These are phyloP conservation scores for Russula vinacea DNA, from an alignment of 768 basidiomycete species.

Conservation along the genomic window DNA sequence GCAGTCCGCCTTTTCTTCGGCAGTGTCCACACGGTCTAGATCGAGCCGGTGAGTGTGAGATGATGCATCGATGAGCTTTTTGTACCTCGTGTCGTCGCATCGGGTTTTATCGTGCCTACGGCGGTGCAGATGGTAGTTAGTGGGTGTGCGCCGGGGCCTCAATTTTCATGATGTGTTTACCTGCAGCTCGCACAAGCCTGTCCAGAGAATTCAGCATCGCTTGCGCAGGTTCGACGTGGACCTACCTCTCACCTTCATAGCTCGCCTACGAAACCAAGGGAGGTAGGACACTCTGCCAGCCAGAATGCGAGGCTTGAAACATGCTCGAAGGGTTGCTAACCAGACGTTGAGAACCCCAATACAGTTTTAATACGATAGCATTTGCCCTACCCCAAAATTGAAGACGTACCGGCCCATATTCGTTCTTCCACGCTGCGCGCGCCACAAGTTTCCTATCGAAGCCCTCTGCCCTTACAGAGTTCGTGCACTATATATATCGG, in stretches of 20 bases:
- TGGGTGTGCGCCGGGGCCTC: conserved; percentile 3
- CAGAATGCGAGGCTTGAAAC: background rate
- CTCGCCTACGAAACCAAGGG: conserved; percentile 12
- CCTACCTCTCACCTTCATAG: conserved; percentile 17
- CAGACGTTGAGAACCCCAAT: background rate
- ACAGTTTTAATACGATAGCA: conserved; percentile 4
- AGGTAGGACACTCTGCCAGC: conserved; percentile 12
- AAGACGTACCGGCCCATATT: background rate
- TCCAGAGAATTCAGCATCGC: background rate
- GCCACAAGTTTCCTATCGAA: conserved; percentile 2
- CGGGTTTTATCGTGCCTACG: conserved; percentile 59
- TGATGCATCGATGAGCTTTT: conserved; percentile 22
- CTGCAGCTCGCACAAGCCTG: conserved; percentile 64
- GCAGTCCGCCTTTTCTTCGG: conserved; percentile 51
- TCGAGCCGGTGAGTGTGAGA: background rate
- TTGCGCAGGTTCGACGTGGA: background rate
- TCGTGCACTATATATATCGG: background rate
- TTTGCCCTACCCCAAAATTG: background rate
- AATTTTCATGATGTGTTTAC: conserved; percentile 36
- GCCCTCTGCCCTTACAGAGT: background rate
- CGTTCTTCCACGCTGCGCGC: background rate
- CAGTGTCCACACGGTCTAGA: conserved; percentile 59
- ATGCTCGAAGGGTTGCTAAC: background rate
- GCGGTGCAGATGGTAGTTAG: conserved; percentile 24
- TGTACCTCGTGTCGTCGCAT: conserved; percentile 59